Evolutionary conservation across 2,329 filamentous ascomycete species (phyloP).

Genomic region (Fusarium mexicanum): DNA sequence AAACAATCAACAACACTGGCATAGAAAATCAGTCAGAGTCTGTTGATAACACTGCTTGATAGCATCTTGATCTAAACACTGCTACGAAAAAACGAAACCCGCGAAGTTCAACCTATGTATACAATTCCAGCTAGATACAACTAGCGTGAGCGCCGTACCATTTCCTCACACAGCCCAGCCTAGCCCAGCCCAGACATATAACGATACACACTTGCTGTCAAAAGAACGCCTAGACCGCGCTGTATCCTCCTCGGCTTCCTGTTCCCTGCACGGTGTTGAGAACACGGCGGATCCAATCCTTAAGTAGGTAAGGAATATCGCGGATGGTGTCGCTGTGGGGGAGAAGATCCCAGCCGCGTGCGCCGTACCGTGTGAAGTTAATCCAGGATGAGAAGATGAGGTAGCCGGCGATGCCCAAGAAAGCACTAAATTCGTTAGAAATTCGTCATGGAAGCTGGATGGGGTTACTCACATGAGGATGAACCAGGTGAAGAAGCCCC

Average conservation of each 20-base stretch:
- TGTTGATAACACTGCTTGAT: slow-evolving; percentile 8
- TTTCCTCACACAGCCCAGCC: neutral
- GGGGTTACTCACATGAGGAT: slow-evolving; percentile 79
- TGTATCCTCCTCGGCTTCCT: slow-evolving; percentile 90
- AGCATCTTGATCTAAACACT: slow-evolving; percentile 32
- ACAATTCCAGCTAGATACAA: slow-evolving; percentile 38
- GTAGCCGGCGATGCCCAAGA: slow-evolving; percentile 86
- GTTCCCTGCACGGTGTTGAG: slow-evolving; percentile 85
- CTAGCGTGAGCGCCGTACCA: slow-evolving; percentile 42
- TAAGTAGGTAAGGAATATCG: slow-evolving; percentile 90
- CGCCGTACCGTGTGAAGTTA: slow-evolving; percentile 97
- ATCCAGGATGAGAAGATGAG: slow-evolving; percentile 98
- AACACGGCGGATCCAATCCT: slow-evolving; percentile 85
- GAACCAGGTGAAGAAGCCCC: slow-evolving; percentile 99
- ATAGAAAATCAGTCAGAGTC: neutral
- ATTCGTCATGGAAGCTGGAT: neutral
- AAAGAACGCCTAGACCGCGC: slow-evolving; percentile 73
- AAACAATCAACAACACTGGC: neutral
- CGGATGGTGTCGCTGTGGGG: slow-evolving; percentile 93
- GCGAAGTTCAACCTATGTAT: slow-evolving; percentile 36
- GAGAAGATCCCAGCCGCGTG: slow-evolving; percentile 92
- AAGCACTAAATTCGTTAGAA: slow-evolving; percentile 68
- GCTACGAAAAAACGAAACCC: slow-evolving; percentile 23
- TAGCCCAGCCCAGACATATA: neutral
- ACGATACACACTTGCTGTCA: neutral